A percentile compares a stretch with the other conserved stretches of the same genome.
Conservation (phyloP, 805 yeast genomes). For the Yarrowia sp. region DNA sequence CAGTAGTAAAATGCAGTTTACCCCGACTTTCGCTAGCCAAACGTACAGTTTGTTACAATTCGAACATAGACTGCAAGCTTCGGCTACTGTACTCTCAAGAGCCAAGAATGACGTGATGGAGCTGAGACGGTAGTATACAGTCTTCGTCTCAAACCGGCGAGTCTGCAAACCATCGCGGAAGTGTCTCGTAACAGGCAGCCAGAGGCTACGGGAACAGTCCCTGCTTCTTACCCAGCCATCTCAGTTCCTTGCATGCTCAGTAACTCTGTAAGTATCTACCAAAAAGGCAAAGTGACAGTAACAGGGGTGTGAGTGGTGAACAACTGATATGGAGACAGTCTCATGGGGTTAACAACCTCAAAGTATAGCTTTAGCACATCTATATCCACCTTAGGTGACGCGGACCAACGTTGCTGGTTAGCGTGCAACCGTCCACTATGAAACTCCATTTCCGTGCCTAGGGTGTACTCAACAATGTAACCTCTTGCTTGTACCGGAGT, state of each 20-base stretch:
- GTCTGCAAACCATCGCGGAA: not conserved
- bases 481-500: not conserved
- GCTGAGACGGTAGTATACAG: not conserved
- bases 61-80: too few relatives aligned
- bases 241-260: not conserved
- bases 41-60: not conserved
- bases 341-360: not conserved
- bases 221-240: not conserved
- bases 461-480: not conserved
- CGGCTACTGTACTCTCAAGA: not conserved
- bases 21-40: not conserved
- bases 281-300: not conserved
- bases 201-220: not conserved
- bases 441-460: not conserved
- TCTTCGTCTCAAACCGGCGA: not conserved
- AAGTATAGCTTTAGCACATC: not conserved
- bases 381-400: not conserved
- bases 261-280: conserved; percentile 1
- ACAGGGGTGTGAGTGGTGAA: not conserved
- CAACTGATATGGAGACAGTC: not conserved
- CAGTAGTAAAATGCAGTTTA: not conserved
- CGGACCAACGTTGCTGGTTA: not conserved
- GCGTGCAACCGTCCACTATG: not conserved
- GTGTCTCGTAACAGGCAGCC: not conserved
- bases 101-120: not conserved